These are phyloP conservation scores for Calonectria pseudoreteaudii DNA, from an alignment of 2,329 filamentous ascomycete species.

Conservation along the genomic window DNA sequence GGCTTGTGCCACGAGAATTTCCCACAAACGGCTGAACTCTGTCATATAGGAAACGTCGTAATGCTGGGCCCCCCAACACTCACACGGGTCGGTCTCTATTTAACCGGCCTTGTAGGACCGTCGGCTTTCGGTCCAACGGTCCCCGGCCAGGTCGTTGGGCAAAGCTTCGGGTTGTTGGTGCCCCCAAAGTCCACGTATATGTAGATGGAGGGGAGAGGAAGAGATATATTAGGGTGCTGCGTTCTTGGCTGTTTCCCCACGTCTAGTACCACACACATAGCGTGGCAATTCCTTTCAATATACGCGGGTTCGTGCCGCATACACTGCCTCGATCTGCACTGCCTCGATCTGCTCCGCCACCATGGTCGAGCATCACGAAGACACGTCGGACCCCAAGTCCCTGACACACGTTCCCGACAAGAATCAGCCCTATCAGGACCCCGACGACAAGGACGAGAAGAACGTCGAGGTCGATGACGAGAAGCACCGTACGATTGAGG, in stretches of 20 bases:
- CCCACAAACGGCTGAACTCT: slow-evolving; percentile 16
- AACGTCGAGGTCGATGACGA: background rate
- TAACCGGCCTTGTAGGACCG: background rate
- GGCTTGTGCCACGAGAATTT: background rate
- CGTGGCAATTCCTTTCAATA: background rate
- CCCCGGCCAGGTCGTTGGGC: background rate
- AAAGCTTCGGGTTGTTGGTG: background rate
- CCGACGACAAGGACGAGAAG: background rate
- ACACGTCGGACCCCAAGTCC: slow-evolving; percentile 25
- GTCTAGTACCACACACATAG: background rate
- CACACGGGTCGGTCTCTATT: slow-evolving; percentile 3
- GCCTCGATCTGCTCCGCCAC: slow-evolving; percentile 1
- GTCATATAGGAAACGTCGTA: background rate
- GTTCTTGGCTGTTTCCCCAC: background rate
- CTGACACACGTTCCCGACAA: background rate
- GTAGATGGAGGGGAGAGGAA: background rate
- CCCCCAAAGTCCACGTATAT: background rate
- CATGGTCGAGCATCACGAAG: slow-evolving; percentile 33
- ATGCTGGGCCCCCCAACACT: background rate
- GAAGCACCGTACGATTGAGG: background rate
- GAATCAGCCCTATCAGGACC: background rate
- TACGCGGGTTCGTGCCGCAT: background rate
- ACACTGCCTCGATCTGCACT: slow-evolving; percentile 9
- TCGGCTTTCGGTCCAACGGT: background rate
- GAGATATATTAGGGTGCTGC: background rate